Conservation (phyloP, 106 monocot species). For the Dendrobium officinale region DNA sequence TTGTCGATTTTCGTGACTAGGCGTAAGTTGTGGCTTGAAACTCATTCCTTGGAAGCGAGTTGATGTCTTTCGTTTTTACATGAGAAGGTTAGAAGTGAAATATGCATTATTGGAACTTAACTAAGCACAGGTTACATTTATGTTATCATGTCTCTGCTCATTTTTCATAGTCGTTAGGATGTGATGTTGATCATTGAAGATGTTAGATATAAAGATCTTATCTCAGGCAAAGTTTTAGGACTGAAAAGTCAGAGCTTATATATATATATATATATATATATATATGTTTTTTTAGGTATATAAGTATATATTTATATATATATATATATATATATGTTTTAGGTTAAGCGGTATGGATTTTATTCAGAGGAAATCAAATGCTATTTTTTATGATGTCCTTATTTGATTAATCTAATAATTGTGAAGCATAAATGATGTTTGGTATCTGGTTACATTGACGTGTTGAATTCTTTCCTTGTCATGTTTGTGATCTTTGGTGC, state of each 20-base stretch:
- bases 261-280: no score
- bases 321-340: no score
- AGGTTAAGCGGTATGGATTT: neutral
- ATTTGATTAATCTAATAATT: neutral
- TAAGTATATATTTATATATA: neutral
- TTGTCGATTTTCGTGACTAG: no score
- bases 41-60: neutral
- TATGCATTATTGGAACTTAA: neutral
- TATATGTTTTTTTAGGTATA: no score
- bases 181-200: neutral
- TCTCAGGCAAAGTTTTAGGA: neutral
- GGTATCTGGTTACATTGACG: neutral
- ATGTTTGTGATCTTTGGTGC: no score
- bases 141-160: neutral
- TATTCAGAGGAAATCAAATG: neutral
- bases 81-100: neutral
- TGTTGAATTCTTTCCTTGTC: neutral
- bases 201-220: neutral
- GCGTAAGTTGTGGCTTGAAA: neutral
- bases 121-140: neutral
- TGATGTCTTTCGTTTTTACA: neutral
- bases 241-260: no score
- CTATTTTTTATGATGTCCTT: neutral
- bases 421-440: neutral
- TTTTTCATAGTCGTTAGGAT: neutral